These are phyloP conservation scores for Spatholobus suberectus DNA, from an alignment of 306 rosid species.

Conservation along the genomic window DNA sequence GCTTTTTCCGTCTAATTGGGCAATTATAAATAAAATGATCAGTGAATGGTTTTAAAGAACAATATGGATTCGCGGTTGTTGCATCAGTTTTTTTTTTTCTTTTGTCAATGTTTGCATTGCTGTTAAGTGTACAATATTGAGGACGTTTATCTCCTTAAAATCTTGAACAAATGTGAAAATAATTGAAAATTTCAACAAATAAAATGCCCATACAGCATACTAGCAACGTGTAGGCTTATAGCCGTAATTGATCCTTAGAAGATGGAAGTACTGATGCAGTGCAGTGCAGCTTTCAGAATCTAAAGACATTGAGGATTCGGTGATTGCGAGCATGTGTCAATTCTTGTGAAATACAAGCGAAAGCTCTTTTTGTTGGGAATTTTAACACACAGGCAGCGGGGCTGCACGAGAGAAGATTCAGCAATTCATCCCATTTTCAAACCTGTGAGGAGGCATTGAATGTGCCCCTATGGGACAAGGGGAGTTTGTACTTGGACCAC, in stretches of 20 bases:
- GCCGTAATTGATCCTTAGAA: background rate
- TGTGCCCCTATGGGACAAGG: too few species aligned
- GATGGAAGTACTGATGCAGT: background rate
- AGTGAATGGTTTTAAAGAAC: slow-evolving; percentile 39
- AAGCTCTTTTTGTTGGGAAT: background rate
- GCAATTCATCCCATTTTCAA: too few species aligned
- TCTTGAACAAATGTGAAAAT: slow-evolving; percentile 40
- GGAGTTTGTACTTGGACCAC: too few species aligned
- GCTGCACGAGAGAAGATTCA: too few species aligned
- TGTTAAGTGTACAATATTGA: slow-evolving; percentile 7
- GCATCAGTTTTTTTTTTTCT: slow-evolving; percentile 13
- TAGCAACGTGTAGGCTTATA: background rate
- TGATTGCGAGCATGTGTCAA: background rate
- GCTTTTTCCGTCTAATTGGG: slow-evolving; percentile 26
- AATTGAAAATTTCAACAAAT: slow-evolving; percentile 33
- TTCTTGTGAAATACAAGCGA: background rate
- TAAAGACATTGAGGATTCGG: background rate
- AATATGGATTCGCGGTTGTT: slow-evolving; percentile 23
- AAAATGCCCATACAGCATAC: background rate
- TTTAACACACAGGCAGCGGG: too few species aligned
- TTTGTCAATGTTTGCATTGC: slow-evolving; percentile 10
- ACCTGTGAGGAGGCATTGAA: too few species aligned
- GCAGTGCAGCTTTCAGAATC: background rate
- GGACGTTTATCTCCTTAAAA: slow-evolving; percentile 24
- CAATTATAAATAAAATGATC: slow-evolving; percentile 52